These are phyloP conservation scores for Candida oleophila DNA, from an alignment of 805 yeast species.

Conservation along the genomic window DNA sequence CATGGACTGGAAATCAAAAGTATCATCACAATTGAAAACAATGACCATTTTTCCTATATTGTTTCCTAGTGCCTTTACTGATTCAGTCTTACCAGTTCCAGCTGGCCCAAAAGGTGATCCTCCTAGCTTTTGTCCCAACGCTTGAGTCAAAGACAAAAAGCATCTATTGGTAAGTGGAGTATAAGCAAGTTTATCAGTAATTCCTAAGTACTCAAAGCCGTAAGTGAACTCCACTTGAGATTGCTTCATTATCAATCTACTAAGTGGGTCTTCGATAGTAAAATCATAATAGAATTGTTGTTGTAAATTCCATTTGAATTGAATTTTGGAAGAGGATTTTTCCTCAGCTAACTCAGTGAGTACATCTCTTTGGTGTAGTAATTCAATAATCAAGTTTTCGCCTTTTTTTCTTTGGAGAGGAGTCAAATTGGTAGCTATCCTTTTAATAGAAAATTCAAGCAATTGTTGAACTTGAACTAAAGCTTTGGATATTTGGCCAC, in stretches of 20 bases:
- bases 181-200: slow-evolving; percentile 67
- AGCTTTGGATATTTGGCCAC: background rate
- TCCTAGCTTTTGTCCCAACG: slow-evolving; percentile 73
- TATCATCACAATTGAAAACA: slow-evolving; percentile 90
- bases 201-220: slow-evolving; percentile 83
- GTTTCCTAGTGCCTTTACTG: slow-evolving; percentile 80
- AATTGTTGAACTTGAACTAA: background rate
- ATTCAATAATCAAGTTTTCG: slow-evolving; percentile 66
- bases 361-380: slow-evolving; percentile 56
- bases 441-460: background rate
- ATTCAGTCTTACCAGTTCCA: slow-evolving; percentile 95
- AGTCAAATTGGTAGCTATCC: slow-evolving; percentile 19
- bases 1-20: slow-evolving; percentile 78
- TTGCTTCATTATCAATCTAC: slow-evolving; percentile 48
- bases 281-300: slow-evolving; percentile 48
- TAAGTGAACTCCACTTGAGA: slow-evolving; percentile 53
- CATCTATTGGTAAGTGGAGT: slow-evolving; percentile 71
- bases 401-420: slow-evolving; percentile 39
- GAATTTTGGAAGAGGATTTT: slow-evolving; percentile 7
- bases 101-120: slow-evolving; percentile 95
- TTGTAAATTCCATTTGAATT: slow-evolving; percentile 49
- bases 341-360: slow-evolving; percentile 17
- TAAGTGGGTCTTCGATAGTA: slow-evolving; percentile 20
- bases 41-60: slow-evolving; percentile 76
- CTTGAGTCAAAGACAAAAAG: slow-evolving; percentile 69